Conservation (phyloP, 345 rosid species). For the Combretum micranthum region DNA sequence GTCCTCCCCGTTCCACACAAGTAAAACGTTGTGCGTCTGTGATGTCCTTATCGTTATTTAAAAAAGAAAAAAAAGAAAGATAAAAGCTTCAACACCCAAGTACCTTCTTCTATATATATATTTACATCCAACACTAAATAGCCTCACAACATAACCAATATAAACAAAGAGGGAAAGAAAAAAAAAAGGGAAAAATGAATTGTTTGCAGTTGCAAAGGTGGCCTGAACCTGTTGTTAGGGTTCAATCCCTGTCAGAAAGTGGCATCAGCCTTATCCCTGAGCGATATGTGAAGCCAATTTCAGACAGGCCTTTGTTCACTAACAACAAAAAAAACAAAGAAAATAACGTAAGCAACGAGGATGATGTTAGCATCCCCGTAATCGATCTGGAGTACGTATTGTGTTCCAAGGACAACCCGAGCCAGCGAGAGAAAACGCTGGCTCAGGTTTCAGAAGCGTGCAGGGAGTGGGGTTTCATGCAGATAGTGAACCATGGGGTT, state of each 20-base stretch:
- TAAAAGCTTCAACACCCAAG: too few relatives aligned
- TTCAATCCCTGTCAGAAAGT: constrained; percentile 66
- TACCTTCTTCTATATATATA: too few relatives aligned
- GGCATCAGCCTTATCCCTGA: constrained; percentile 45
- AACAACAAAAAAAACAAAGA: neutral
- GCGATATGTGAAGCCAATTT: constrained; percentile 46
- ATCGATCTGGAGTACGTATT: constrained; percentile 38
- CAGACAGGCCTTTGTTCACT: constrained; percentile 35
- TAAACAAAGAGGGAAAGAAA: neutral
- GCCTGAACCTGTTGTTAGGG: constrained; percentile 87
- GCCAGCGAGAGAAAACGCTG: constrained; percentile 18
- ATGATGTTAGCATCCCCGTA: constrained; percentile 40
- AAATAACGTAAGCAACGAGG: neutral
- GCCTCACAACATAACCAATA: neutral
- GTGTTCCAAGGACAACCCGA: neutral
- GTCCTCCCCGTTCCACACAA: too few relatives aligned
- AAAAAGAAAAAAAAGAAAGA: too few relatives aligned
- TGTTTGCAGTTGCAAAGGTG: constrained; percentile 29
- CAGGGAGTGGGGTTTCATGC: constrained; percentile 87
- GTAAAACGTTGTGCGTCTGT: too few relatives aligned
- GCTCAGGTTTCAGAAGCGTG: constrained; percentile 42
- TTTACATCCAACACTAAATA: too few relatives aligned
- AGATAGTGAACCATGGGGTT: constrained; percentile 88
- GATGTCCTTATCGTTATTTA: too few relatives aligned
- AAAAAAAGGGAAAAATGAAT: constrained; percentile 12